A percentile compares a stretch with the other conserved stretches of the same genome.
Evolutionary conservation across 2,329 filamentous ascomycete species (phyloP).

Genomic region (Diaporthe sp.): DNA sequence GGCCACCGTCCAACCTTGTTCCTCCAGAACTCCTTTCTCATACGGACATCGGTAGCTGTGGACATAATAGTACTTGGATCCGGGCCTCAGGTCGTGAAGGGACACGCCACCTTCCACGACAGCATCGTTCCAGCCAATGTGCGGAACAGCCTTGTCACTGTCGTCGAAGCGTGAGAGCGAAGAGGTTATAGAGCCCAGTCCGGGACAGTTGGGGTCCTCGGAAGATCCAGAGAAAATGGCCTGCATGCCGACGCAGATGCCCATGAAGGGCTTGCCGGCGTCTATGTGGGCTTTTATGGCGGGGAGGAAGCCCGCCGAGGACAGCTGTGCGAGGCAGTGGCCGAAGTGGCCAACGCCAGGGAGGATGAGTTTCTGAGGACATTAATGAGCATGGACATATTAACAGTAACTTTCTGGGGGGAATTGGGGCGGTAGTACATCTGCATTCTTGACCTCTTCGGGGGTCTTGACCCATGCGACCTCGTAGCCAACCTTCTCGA

Average conservation of each 20-base stretch:
- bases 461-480: constrained; percentile 93
- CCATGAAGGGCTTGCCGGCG: constrained; percentile 97
- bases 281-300: constrained; percentile 87
- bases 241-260: constrained; percentile 95
- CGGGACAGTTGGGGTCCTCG: constrained; percentile 79
- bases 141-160: constrained; percentile 88
- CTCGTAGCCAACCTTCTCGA: constrained; percentile 93
- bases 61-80: constrained; percentile 98
- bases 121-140: constrained; percentile 98
- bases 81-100: constrained; percentile 83
- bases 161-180: constrained; percentile 83
- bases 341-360: constrained; percentile 98
- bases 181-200: constrained; percentile 81
- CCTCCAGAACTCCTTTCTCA: constrained; percentile 78
- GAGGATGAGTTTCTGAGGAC: constrained; percentile 85
- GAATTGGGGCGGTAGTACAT: constrained; percentile 68
- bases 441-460: constrained; percentile 85
- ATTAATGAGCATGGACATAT: constrained; percentile 39
- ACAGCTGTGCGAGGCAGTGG: constrained; percentile 90
- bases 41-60: constrained; percentile 94
- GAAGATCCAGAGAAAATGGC: constrained; percentile 88
- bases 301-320: constrained; percentile 84
- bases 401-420: constrained; percentile 3
- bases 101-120: constrained; percentile 65
- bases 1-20: constrained; percentile 90